Conservation (phyloP, 2,329 filamentous ascomycete genomes). For the Basipetospora chlamydospora region DNA sequence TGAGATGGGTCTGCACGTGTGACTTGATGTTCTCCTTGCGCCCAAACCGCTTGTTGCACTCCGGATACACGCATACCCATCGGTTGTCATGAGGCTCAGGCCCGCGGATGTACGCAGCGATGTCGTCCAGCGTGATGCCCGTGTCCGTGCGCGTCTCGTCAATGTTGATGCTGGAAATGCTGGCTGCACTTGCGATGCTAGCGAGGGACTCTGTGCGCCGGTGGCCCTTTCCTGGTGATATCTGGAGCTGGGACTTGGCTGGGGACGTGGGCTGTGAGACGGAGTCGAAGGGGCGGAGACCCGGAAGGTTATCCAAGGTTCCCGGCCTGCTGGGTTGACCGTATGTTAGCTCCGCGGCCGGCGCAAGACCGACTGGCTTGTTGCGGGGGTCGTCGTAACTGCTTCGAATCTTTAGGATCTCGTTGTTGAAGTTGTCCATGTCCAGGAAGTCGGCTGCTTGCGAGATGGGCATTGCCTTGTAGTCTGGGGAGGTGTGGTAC, state of each 20-base stretch:
- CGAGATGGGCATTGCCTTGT: conserved; percentile 28
- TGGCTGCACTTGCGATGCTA: conserved; percentile 41
- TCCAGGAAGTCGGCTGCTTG: conserved; percentile 40
- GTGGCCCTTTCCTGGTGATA: too few species aligned
- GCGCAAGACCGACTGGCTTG: too few species aligned
- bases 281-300: conserved; percentile 11
- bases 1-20: conserved; percentile 93
- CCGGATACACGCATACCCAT: conserved; percentile 62
- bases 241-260: conserved; percentile 11
- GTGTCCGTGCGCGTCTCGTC: conserved; percentile 59
- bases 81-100: conserved; percentile 62
- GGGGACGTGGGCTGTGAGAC: conserved; percentile 3
- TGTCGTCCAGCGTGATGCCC: conserved; percentile 76
- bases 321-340: neutral
- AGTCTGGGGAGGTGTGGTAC: conserved; percentile 24
- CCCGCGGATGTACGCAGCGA: conserved; percentile 57
- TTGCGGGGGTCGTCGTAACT: conserved; percentile 5
- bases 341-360: neutral
- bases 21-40: conserved; percentile 98
- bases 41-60: conserved; percentile 83
- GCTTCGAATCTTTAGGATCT: conserved; percentile 25
- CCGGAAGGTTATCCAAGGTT: conserved; percentile 8
- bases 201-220: conserved; percentile 45
- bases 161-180: conserved; percentile 47
- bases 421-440: conserved; percentile 30